Conservation (phyloP, 2,329 filamentous ascomycete species). For the Blastomyces percursus region DNA sequence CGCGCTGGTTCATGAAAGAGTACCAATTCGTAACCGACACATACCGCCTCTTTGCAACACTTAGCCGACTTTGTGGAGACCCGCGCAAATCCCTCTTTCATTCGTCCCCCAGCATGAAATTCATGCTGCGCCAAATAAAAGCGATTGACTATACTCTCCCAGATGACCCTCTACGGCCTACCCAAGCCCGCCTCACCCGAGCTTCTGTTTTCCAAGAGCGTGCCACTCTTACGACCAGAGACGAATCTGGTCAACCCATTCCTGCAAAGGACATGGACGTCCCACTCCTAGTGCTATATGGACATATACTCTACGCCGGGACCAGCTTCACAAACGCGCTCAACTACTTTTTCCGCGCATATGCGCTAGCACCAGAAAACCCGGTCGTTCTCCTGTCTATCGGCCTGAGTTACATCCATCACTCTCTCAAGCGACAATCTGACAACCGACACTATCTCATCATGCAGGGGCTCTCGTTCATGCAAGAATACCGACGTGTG, state of each 20-base stretch:
- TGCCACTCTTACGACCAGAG: conserved; percentile 29
- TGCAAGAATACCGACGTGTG: conserved; percentile 60
- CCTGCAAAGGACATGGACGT: conserved; percentile 53
- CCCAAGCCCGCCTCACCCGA: conserved; percentile 25
- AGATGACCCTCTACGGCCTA: conserved; percentile 35
- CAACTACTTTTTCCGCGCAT: conserved; percentile 74
- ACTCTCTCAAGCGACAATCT: conserved; percentile 76
- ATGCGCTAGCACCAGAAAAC: conserved; percentile 62
- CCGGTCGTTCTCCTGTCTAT: conserved; percentile 70
- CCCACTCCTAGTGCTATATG: conserved; percentile 75
- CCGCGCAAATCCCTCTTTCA: conserved; percentile 54
- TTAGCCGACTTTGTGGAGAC: conserved; percentile 66
- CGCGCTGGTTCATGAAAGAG: conserved; percentile 75
- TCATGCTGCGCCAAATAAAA: conserved; percentile 82
- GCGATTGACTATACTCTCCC: conserved; percentile 64
- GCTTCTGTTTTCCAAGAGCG: conserved; percentile 35
- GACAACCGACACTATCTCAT: conserved; percentile 85
- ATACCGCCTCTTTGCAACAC: conserved; percentile 68
- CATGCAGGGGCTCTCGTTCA: conserved; percentile 70
- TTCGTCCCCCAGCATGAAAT: conserved; percentile 76
- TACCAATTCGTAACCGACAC: conserved; percentile 69
- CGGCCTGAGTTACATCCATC: conserved; percentile 75
- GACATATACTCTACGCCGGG: conserved; percentile 75
- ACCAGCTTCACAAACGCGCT: conserved; percentile 74
- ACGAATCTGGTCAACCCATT: conserved; percentile 28